Percentiles rank a stretch among this genome's conserved stretches.
Evolutionary conservation across 2,329 filamentous ascomycete genomes (phyloP).

Genomic region (Penicillium sp.): DNA sequence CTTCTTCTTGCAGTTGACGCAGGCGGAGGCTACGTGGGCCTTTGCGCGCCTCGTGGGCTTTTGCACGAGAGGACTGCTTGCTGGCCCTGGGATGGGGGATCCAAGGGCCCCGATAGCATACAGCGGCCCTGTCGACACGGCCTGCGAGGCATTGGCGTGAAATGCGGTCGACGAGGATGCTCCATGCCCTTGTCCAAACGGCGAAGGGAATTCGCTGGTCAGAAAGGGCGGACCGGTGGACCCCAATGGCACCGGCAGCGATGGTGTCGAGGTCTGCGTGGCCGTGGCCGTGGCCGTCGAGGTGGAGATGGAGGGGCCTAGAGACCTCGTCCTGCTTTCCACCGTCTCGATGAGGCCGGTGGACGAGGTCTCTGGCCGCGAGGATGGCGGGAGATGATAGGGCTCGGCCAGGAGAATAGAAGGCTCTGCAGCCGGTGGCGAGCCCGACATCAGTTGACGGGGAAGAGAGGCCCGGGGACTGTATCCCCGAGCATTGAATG

Average conservation of each 20-base stretch:
- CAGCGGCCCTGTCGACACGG: constrained; percentile 17
- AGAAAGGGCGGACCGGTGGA: constrained; percentile 16
- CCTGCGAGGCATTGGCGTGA: constrained; percentile 8
- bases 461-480: constrained; percentile 36
- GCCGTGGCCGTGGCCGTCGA: too few relatives aligned
- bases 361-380: constrained; percentile 24
- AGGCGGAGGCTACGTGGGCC: constrained; percentile 44
- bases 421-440: constrained; percentile 34
- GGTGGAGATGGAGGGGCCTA: too few relatives aligned
- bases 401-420: constrained; percentile 34
- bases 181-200: constrained; percentile 16
- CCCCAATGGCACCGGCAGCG: constrained; percentile 6
- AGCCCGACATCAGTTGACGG: constrained; percentile 42
- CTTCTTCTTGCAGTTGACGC: constrained; percentile 46
- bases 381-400: constrained; percentile 25
- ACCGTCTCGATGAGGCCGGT: constrained; percentile 4
- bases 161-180: constrained; percentile 2
- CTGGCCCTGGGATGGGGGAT: constrained; percentile 15
- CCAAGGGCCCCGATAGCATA: constrained; percentile 24
- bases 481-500: constrained; percentile 34
- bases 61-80: constrained; percentile 26
- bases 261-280: background rate
- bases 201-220: constrained; percentile 12
- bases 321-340: background rate
- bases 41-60: constrained; percentile 42